A percentile compares a stretch with the other conserved stretches of the same genome.
Conservation (phyloP, 331 rosid genomes). For the Acacia pycnantha region DNA sequence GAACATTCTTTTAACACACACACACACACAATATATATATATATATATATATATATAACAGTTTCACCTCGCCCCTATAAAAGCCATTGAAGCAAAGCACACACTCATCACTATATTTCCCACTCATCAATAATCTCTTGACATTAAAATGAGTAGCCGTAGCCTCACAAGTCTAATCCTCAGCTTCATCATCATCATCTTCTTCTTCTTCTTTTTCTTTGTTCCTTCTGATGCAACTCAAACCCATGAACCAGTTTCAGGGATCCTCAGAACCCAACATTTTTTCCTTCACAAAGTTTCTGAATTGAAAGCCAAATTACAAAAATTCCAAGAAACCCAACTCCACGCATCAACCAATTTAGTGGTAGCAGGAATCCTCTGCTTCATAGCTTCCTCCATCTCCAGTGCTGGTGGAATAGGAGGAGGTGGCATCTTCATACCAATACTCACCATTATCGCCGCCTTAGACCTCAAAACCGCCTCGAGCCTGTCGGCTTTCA, state of each 20-base stretch:
- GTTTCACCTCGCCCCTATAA: slow-evolving; percentile 23
- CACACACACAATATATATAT: too few species aligned
- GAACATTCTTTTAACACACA: neutral
- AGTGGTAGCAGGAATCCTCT: neutral
- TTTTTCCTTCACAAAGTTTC: slow-evolving; percentile 27
- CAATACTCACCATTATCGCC: slow-evolving; percentile 32
- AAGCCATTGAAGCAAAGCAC: neutral
- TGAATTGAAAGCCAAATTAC: slow-evolving; percentile 26
- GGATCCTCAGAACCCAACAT: slow-evolving; percentile 22
- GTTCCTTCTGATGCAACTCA: slow-evolving; percentile 53
- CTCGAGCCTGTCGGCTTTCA: neutral
- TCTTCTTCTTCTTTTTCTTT: slow-evolving; percentile 25
- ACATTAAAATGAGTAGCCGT: slow-evolving; percentile 33
- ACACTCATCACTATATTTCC: neutral
- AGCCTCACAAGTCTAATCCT: slow-evolving; percentile 34
- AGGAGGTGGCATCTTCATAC: slow-evolving; percentile 85
- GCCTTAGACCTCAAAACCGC: slow-evolving; percentile 12
- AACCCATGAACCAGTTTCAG: slow-evolving; percentile 39
- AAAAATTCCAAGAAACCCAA: slow-evolving; percentile 20
- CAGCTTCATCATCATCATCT: slow-evolving; percentile 27
- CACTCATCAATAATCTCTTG: neutral
- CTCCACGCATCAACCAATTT: slow-evolving; percentile 15
- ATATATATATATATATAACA: neutral
- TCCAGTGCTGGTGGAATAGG: slow-evolving; percentile 58
- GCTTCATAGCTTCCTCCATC: slow-evolving; percentile 5